Evolutionary conservation across 129 eudicot genomes (phyloP).

Genomic region (Deinandra increscens): DNA sequence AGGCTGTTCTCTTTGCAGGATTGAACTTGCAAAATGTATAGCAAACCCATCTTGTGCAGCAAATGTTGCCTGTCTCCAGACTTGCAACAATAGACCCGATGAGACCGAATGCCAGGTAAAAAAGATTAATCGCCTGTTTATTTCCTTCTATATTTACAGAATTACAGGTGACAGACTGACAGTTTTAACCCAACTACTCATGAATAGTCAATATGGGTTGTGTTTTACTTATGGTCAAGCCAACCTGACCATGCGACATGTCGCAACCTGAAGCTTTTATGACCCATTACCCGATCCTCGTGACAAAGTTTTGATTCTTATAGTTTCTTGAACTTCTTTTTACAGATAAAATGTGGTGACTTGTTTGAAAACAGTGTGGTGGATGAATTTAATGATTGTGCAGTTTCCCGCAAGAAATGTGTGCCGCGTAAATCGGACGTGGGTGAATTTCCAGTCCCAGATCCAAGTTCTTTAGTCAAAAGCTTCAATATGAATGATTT

Average conservation of each 20-base stretch:
- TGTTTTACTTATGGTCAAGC: slow-evolving; percentile 3
- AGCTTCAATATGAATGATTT: slow-evolving; percentile 75
- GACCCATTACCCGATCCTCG: not conserved
- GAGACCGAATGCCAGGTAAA: slow-evolving; percentile 94
- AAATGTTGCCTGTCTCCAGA: slow-evolving; percentile 90
- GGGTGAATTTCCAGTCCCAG: slow-evolving; percentile 91
- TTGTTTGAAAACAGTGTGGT: slow-evolving; percentile 90
- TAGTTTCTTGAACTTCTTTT: slow-evolving; percentile 4
- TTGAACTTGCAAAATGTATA: slow-evolving; percentile 91
- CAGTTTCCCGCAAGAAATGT: slow-evolving; percentile 90
- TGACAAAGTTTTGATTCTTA: not conserved
- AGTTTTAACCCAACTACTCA: not conserved
- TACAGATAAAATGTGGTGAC: slow-evolving; percentile 93
- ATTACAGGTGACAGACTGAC: not conserved
- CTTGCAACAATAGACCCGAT: slow-evolving; percentile 93
- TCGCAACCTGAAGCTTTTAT: not conserved
- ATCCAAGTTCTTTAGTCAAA: slow-evolving; percentile 58
- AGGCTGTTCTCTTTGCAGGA: slow-evolving; percentile 38
- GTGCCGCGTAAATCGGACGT: slow-evolving; percentile 91
- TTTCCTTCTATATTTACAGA: not conserved
- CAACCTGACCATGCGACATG: not conserved
- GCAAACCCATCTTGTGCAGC: slow-evolving; percentile 98
- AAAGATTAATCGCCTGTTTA: not conserved
- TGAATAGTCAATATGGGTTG: not conserved
- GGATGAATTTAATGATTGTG: slow-evolving; percentile 92